phyloP scores from a whole-genome alignment of 108 stramenopile species.

The Pseudonitzschia multistriata region DNA sequence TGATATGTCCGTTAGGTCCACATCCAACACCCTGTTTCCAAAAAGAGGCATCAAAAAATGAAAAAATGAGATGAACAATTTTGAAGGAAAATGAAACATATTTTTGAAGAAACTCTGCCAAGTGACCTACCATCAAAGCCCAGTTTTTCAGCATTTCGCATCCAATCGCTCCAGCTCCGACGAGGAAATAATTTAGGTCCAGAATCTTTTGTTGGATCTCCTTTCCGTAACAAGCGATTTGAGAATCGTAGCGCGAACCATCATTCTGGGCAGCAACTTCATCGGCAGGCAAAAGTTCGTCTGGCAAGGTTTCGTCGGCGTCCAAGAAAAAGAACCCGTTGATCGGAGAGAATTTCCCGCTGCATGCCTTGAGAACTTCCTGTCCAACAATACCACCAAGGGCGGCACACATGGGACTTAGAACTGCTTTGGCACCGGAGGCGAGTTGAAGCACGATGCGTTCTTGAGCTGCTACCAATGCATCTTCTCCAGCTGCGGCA shows the following conservation, averaged over 20 bases:
- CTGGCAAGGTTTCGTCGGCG: slow-evolving; percentile 92
- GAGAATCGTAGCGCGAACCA: slow-evolving; percentile 74
- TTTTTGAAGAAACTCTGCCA: background rate
- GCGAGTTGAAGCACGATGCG: slow-evolving; percentile 78
- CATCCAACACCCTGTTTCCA: slow-evolving; percentile 75
- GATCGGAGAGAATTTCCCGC: slow-evolving; percentile 97
- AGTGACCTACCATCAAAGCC: slow-evolving; percentile 84
- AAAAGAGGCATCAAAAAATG: too few species aligned
- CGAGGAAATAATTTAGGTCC: slow-evolving; percentile 86
- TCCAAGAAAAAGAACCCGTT: slow-evolving; percentile 97
- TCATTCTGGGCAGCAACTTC: slow-evolving; percentile 63
- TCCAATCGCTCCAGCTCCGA: slow-evolving; percentile 99
- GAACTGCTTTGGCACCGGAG: slow-evolving; percentile 73
- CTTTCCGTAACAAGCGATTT: slow-evolving; percentile 82
- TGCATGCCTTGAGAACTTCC: slow-evolving; percentile 98
- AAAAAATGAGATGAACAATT: background rate
- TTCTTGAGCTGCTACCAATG: slow-evolving; percentile 42
- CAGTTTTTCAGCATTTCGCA: slow-evolving; percentile 99
- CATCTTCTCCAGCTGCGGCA: slow-evolving; percentile 34
- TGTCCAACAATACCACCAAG: slow-evolving; percentile 98
- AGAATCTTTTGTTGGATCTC: slow-evolving; percentile 74
- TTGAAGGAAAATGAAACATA: background rate
- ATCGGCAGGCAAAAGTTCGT: slow-evolving; percentile 55
- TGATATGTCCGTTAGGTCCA: slow-evolving; percentile 73
- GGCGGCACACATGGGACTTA: slow-evolving; percentile 95